These are phyloP conservation scores for Aspergillus nanangensis DNA, from an alignment of 495 filamentous ascomycete genomes.

Conservation along the genomic window DNA sequence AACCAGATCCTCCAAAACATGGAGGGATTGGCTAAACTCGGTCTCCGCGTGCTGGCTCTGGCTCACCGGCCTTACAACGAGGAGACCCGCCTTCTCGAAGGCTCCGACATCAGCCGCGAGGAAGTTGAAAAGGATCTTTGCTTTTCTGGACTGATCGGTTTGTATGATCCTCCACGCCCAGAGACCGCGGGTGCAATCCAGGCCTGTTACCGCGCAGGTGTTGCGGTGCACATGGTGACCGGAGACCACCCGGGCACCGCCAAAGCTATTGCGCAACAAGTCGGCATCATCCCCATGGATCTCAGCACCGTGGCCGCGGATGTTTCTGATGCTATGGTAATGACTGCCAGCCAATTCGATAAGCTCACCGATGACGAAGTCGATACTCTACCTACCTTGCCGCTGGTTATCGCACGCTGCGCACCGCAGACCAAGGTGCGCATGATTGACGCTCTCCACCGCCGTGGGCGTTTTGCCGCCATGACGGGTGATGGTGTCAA, in stretches of 20 bases:
- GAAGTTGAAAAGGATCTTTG: conserved; percentile 54
- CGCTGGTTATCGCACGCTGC: conserved; percentile 67
- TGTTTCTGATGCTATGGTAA: conserved; percentile 58
- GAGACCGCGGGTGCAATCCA: conserved; percentile 48
- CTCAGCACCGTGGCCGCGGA: conserved; percentile 46
- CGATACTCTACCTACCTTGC: conserved; percentile 59
- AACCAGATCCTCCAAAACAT: conserved; percentile 57
- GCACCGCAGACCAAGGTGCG: conserved; percentile 70
- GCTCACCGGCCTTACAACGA: conserved; percentile 44
- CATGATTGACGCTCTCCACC: conserved; percentile 73
- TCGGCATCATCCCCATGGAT: conserved; percentile 60
- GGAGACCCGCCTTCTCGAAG: conserved; percentile 12
- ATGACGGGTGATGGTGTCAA: conserved; percentile 94
- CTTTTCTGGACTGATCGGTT: conserved; percentile 64
- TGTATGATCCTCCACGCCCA: conserved; percentile 54
- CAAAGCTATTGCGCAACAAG: conserved; percentile 57
- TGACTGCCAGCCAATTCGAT: conserved; percentile 66
- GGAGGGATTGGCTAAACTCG: conserved; percentile 56
- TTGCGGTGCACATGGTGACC: conserved; percentile 72
- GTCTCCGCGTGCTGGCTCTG: conserved; percentile 62
- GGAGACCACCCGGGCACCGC: conserved; percentile 66
- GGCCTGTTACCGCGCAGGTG: conserved; percentile 59
- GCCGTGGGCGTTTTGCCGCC: conserved; percentile 59
- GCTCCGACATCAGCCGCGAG: conserved; percentile 17
- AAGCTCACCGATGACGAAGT: conserved; percentile 58